Base-by-base conservation (phyloP, 2,329 filamentous ascomycete genomes). In the Ascomycota sp. region DNA sequence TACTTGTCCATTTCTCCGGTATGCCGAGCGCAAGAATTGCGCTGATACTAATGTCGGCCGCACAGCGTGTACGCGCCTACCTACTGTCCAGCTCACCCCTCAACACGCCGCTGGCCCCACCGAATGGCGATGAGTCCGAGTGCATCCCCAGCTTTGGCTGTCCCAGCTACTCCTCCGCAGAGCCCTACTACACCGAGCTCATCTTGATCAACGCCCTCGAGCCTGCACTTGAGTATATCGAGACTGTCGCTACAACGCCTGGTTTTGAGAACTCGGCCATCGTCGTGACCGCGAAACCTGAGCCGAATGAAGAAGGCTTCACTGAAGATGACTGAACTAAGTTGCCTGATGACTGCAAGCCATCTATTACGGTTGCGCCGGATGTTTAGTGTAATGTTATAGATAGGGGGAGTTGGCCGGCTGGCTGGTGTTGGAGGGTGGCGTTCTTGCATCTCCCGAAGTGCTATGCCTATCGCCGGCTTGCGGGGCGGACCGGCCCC, bases 121-220 rank as follows among this genome's bases (percentile, higher is more conserved):
- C 64, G 2, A 43, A 56, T 2, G 62, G 64, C 8, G 67, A 65
- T 38, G 44, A 50, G 0, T 38, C 46, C 10, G 50, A 53, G 3
- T 39, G 44, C 23, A 54, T 60, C 42, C 55, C 56, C 0, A 38
- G 48, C 8, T 55, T 65, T 26, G 75, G 75, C 5, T 76, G 69
- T 37, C 75, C 76, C 4, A 63, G 71, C 36, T 76, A 75, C 48
- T 74, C 75, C n/a, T 65, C 73, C 2, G 75, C 75, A 4, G 69
- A 77, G 36, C 40, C 51, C 1, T 44, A 58, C 22, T 58, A 69
- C 41, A 53, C 54, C 7, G 79, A 91, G 46, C 56, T 58, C 23
- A 63, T 80, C 35, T 60, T 85, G 30, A 55, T 75, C 9, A 47
- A 45, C 8, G 62, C 65, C 0, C 63, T 68, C 36, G 40, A 45